A percentile compares a stretch with the other conserved stretches of the same genome.
Conservation (phyloP, 768 basidiomycete species). For the Rhizopogon vulgaris region DNA sequence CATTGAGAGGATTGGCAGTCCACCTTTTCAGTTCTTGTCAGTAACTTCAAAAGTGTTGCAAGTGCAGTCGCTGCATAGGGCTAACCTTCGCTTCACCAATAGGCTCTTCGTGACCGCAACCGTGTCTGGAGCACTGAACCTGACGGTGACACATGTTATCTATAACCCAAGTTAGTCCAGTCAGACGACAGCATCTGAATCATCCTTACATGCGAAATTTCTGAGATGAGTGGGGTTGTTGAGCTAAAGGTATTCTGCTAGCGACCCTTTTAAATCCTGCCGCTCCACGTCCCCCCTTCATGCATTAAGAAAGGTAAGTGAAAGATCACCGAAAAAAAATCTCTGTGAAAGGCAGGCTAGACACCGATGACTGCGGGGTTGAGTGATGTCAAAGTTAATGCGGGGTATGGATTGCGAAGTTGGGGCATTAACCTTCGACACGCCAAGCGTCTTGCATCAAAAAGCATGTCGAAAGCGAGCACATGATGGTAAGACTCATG, state of each 20-base stretch:
- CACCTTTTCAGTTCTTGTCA: conserved; percentile 23
- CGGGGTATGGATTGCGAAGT: conserved; percentile 7
- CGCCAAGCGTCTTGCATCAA: conserved; percentile 6
- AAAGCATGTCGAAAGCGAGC: conserved; percentile 14
- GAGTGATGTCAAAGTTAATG: neutral
- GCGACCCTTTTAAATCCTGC: conserved; percentile 17
- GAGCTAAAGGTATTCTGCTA: neutral
- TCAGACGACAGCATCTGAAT: neutral
- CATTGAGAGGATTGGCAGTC: conserved; percentile 36
- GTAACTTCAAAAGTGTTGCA: neutral
- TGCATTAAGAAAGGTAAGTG: conserved; percentile 4
- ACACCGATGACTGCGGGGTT: neutral
- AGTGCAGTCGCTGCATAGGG: conserved; percentile 3
- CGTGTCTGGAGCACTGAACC: conserved; percentile 28
- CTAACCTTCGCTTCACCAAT: conserved; percentile 24
- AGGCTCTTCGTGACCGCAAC: conserved; percentile 33
- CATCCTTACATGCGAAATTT: neutral
- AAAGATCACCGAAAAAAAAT: neutral
- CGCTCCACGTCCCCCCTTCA: conserved; percentile 1
- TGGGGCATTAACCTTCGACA: conserved; percentile 7
- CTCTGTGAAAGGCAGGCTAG: neutral
- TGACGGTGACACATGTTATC: conserved; percentile 39
- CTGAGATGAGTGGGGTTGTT: neutral
- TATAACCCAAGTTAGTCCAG: neutral
- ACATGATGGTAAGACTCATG: conserved; percentile 16